Conservation (phyloP, 2,329 filamentous ascomycete species). For the Fusarium sublunatum region DNA sequence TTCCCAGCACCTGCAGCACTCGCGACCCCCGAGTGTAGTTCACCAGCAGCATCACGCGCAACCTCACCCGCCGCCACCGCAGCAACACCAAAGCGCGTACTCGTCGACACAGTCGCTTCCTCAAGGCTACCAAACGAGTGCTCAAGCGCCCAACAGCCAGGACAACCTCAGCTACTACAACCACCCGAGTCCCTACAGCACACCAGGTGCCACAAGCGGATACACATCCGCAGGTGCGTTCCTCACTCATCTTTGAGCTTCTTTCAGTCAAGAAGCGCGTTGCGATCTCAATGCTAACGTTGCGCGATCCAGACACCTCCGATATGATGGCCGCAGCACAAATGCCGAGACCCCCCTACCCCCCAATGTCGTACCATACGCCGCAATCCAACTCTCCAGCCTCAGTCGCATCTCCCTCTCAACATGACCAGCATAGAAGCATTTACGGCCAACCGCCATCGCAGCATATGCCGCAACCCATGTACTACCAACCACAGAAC, state of each 20-base stretch:
- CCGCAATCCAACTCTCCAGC: constrained; percentile 95
- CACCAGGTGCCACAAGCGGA: constrained; percentile 81
- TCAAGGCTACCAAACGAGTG: constrained; percentile 74
- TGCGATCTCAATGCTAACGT: constrained; percentile 36
- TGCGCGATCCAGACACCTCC: constrained; percentile 61
- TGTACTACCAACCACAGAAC: constrained; percentile 77
- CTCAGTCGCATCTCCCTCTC: constrained; percentile 88
- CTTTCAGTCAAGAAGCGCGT: constrained; percentile 6
- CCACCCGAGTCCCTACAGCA: constrained; percentile 85
- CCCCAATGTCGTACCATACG: constrained; percentile 90
- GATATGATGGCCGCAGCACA: constrained; percentile 75
- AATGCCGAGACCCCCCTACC: constrained; percentile 83
- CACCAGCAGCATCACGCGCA: constrained; percentile 78
- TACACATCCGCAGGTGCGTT: constrained; percentile 87
- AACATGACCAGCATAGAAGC: constrained; percentile 88
- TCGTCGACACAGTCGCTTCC: constrained; percentile 73
- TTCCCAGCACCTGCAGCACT: constrained; percentile 74
- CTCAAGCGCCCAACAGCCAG: constrained; percentile 70
- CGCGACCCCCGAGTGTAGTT: constrained; percentile 77
- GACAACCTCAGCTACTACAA: constrained; percentile 79
- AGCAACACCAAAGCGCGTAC: constrained; percentile 73
- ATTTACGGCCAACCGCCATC: constrained; percentile 84
- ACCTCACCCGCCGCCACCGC: constrained; percentile 70
- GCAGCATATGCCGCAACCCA: constrained; percentile 81
- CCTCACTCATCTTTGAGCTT: constrained; percentile 5